These are phyloP conservation scores for Talaromyces funiculosus DNA, from an alignment of 2,329 filamentous ascomycete genomes.

Conservation along the genomic window DNA sequence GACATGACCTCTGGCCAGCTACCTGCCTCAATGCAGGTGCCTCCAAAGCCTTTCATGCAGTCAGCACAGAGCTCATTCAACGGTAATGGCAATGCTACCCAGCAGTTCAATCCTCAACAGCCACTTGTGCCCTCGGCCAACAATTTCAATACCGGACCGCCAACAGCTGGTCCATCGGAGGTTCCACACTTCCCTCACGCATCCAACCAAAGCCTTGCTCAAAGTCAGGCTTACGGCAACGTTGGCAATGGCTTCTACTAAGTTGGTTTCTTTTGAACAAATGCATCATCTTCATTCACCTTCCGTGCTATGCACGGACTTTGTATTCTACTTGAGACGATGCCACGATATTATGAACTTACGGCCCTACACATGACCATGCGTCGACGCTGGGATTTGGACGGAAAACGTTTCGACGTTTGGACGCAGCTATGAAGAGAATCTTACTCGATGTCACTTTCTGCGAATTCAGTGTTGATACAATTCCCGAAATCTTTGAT, in stretches of 20 bases:
- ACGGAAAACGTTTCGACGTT: conserved; percentile 10
- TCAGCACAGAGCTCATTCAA: conserved; percentile 24
- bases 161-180: conserved; percentile 25
- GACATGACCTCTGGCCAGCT: conserved; percentile 33
- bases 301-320: conserved; percentile 18
- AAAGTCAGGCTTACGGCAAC: conserved; percentile 23
- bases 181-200: conserved; percentile 29
- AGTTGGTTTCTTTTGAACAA: conserved; percentile 11
- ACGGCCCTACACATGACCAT: conserved; percentile 15
- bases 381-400: conserved; percentile 11
- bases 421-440: background rate
- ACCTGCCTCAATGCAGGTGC: conserved; percentile 26
- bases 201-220: conserved; percentile 23
- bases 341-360: conserved; percentile 31
- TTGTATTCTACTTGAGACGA: conserved; percentile 37
- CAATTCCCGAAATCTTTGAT: conserved; percentile 1
- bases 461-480: conserved; percentile 10
- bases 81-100: conserved; percentile 16
- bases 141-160: conserved; percentile 21
- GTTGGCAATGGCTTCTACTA: conserved; percentile 27
- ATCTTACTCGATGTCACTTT: background rate
- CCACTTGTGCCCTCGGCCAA: conserved; percentile 2
- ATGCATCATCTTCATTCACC: conserved; percentile 4
- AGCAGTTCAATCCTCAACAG: conserved; percentile 21
- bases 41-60: conserved; percentile 27